Evolutionary conservation across 2,329 filamentous ascomycete species (phyloP), one percentile per base, ranked within the genome.

Genomic region (Ceratocystiopsis brevicomis): DNA sequence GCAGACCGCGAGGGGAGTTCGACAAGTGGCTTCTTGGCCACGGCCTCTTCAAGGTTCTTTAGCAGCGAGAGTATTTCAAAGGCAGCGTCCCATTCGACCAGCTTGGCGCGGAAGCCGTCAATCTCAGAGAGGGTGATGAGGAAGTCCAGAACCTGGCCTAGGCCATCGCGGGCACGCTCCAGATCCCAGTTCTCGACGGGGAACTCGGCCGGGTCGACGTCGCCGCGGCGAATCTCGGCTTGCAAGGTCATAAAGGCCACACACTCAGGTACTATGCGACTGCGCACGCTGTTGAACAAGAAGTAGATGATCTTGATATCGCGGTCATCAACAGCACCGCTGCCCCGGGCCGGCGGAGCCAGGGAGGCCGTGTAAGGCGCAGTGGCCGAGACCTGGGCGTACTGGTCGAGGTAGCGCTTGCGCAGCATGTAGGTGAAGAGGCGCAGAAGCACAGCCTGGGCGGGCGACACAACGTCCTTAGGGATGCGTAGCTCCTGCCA

Each of bases 151-250:
- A 93, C 94, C 58, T 95, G 87, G 42, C 87, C 85, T 1, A 96
- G 75, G 1, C 88, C 88, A 54, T 96, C 88, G 57, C 93, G 94
- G 46, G 92, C 88, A 14, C 88, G 76, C 57, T 96, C 88, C 81
- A 96, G 93, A 54, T 96, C 88, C 88, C 88, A 96, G 39, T 86
- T 72, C 53, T 96, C 92, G 2, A 95, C 77, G 0, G 88, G 88
- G 53, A 95, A 96, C 54, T 95, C 87, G 48, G 83, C 76, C 0
- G 84, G 77, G 47, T 88, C 73, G 15, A 79, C 76, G 45, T 77
- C 69, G 32, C 79, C 77, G 37, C 79, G 76, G 37, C 84, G 78
- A 33, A 95, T 93, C 55, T 94, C 81, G 15, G 84, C 83, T 62
- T 96, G 88, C 3, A 94, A 71, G 54, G 90, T 85, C 63, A 96